A percentile compares a stretch with the other conserved stretches of the same genome.
These are phyloP conservation scores for Botrytis paeoniae DNA, from an alignment of 2,329 filamentous ascomycete species.

Conservation along the genomic window DNA sequence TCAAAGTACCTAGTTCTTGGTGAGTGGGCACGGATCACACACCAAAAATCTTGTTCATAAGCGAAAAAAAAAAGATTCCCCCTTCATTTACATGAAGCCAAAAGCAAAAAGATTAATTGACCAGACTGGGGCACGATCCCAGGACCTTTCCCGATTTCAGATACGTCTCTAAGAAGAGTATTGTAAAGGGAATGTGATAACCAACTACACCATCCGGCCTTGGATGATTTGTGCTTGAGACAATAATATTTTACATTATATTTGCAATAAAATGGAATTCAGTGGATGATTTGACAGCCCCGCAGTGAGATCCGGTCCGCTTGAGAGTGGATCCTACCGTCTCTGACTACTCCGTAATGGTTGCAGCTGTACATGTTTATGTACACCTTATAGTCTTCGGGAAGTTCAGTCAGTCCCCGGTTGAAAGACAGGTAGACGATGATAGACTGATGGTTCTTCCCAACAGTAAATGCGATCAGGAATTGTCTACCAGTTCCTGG, in stretches of 20 bases:
- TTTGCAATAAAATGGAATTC: fast-evolving
- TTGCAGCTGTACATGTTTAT: not conserved
- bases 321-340: not conserved
- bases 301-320: not conserved
- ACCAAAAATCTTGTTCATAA: not conserved
- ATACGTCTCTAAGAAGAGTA: fast-evolving
- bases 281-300: not conserved
- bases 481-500: not conserved
- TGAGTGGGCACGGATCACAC: not conserved
- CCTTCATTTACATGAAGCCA: not conserved
- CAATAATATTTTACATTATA: fast-evolving
- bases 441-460: not conserved
- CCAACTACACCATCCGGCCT: conserved; percentile 17
- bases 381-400: not conserved
- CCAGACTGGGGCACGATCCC: conserved; percentile 13
- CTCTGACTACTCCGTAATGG: not conserved
- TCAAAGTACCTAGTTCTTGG: too few relatives aligned
- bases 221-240: fast-evolving
- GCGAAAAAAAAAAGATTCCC: not conserved
- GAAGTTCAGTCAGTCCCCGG: not conserved
- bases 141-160: not conserved
- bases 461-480: not conserved
- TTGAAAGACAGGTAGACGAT: not conserved
- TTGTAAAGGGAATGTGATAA: conserved; percentile 13
- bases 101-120: not conserved